Base-by-base conservation (phyloP, 352 stramenopile species). In the Globisporangium perplexum region DNA sequence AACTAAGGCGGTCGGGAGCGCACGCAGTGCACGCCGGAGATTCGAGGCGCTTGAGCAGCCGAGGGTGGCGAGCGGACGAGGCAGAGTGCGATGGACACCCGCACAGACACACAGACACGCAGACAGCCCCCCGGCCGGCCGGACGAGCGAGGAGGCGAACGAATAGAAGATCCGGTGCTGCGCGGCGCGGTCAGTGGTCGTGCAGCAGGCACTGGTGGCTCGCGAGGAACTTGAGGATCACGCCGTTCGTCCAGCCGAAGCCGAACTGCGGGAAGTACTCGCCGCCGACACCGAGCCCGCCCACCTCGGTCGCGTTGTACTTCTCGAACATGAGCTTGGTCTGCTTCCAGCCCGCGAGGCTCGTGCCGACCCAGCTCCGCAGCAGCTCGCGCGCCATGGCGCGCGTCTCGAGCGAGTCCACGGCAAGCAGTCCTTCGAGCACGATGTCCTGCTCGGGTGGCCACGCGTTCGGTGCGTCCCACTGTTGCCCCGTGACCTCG, bases 271-370 rank as follows among this genome's bases (percentile, higher is more conserved):
- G 77, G 23, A 90, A 85, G 62, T 96, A 96, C 66, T 96, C 87
- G 47, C 87, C 87, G 12, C 87, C 87, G 57, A 76, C 69, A 33
- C 85, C 83, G 7, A 89, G 64, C 0, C 72, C 73, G 30, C 84
- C 84, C 4, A 86, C 50, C 35, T 83, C 71, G 8, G 68, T 73
- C 23, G 83, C 75, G 56, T 95, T 88, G 64, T 94, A 95, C 72
- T 96, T 96, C 57, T 96, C 87, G 58, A 88, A 93, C 85, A 96
- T 95, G 50, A 87, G 63, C 14, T 81, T 77, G 24, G 77, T 90
- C 45, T 84, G 62, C 35, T 72, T 69, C 69, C 68, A 96, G 38
- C 75, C 86, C 8, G 53, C 60, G 22, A 91, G 57, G 55, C 74
- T 78, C n/a, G 83, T 66, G 10, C 71, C 49, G 24, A 85, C 72